A percentile compares a stretch with the other conserved stretches of the same genome.
These are phyloP conservation scores for Kwoniella shivajii DNA, from an alignment of 1,284 basidiomycete species.

Conservation along the genomic window DNA sequence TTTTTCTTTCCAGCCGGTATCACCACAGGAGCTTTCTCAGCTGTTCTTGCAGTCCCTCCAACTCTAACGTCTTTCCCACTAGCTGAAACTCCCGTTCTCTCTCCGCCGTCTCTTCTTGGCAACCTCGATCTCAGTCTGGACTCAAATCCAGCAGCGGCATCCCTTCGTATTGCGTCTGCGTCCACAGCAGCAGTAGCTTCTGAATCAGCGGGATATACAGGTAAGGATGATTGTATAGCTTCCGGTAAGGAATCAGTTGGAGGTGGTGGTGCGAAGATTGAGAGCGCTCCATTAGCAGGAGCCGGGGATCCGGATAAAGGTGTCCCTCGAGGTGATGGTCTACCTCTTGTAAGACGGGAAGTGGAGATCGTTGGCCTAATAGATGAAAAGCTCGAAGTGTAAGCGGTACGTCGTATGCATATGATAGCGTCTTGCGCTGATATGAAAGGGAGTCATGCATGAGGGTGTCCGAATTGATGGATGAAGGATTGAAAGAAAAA, in stretches of 20 bases:
- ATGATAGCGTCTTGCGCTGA: no score
- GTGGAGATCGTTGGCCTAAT: not conserved
- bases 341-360: conserved; percentile 4
- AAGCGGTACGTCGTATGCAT: not conserved
- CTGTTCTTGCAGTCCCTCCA: conserved; percentile 27
- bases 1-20: conserved; percentile 24
- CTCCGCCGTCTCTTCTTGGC: conserved; percentile 19
- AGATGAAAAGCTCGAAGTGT: not conserved
- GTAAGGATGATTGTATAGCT: conserved; percentile 20
- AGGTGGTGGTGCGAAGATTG: conserved; percentile 36
- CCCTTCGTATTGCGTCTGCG: conserved; percentile 29
- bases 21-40: not conserved
- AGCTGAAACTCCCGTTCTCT: conserved; percentile 44
- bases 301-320: conserved; percentile 1
- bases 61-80: conserved; percentile 46
- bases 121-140: conserved; percentile 19
- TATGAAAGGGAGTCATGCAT: not conserved
- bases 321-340: conserved; percentile 9
- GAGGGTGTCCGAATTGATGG: not conserved
- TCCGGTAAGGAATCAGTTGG: conserved; percentile 25
- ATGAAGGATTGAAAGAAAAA: not conserved
- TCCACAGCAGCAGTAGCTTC: conserved; percentile 8
- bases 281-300: conserved; percentile 20
- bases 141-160: conserved; percentile 33
- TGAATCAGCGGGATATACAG: not conserved